Evolutionary conservation across 805 yeast species (phyloP), one percentile per base, ranked within the genome.

Genomic region (Myxozyma geophila): DNA sequence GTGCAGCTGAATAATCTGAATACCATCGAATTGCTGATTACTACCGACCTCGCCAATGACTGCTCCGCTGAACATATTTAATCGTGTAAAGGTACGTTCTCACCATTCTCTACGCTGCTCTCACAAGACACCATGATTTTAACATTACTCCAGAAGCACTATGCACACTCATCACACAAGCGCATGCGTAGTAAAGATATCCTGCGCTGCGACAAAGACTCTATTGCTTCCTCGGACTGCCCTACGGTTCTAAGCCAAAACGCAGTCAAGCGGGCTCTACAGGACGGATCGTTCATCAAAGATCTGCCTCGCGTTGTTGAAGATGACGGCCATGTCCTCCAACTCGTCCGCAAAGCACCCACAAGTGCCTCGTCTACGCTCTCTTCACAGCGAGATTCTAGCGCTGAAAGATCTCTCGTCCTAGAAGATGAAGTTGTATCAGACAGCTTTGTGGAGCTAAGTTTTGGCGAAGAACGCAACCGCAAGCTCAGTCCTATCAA

Each of bases 301-400:
- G 28, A 40, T 33, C 23, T 53, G 39, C 37, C 23, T 8, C 17
- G 23, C 15, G 48, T 53, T 15, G 23, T 53, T 13, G 48, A 15
- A 8, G 57, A 53, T 33, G 49, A 53, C 44, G 57, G 57, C n/a
- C 57, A 53, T 28, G 48, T 53, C 5, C 23, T 53, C 9, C 57
- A 53, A 41, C 40, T 53, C 19, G 28, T 48, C 10, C 47, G 57
- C 7, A 35, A 40, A 23, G 40, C 28, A n/a, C 35, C 49, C 1
- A 33, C 28, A 15, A 48, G 19, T 1, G 37, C 52, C 13, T 21
- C 52, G 12, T 17, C 44, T 39, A 23, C 39, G 10, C n/a, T 39
- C 13, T 52, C 46, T 7, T 40, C 55, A 15, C 10, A 39, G 17
- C n/a, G 19, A 13, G 17, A 39, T n/a, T 9, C 19, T 43, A 17